Evolutionary conservation across 169 alveolate species (phyloP).

Genomic region (Cryptosporidium xiaoi): DNA sequence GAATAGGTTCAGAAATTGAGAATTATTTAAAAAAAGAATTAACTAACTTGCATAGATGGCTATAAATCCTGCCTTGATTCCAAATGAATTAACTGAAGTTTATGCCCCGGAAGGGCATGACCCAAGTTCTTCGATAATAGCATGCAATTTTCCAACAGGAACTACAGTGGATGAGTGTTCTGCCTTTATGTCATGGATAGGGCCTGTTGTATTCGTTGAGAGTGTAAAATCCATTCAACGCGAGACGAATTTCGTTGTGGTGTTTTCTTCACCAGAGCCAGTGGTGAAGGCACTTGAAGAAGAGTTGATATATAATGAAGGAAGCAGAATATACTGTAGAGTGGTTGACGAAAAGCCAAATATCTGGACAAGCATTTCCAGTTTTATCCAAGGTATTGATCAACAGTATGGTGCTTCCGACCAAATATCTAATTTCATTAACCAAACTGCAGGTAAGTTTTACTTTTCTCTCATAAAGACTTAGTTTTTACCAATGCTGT

Average conservation of each 20-base stretch:
- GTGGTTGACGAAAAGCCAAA: conserved; percentile 65
- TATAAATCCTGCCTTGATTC: conserved; percentile 64
- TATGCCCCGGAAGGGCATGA: conserved; percentile 60
- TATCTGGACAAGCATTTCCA: conserved; percentile 41
- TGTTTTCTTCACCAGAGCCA: conserved; percentile 76
- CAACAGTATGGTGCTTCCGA: conserved; percentile 61
- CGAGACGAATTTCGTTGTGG: conserved; percentile 78
- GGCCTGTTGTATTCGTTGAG: conserved; percentile 80
- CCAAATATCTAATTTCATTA: conserved; percentile 45
- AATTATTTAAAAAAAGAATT: background rate
- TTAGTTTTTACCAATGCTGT: background rate
- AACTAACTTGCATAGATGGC: conserved; percentile 6
- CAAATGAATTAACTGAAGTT: conserved; percentile 41
- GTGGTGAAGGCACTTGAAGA: conserved; percentile 71
- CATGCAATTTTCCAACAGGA: conserved; percentile 79
- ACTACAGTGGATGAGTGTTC: conserved; percentile 64
- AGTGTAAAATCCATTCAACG: conserved; percentile 75
- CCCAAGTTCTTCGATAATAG: conserved; percentile 51
- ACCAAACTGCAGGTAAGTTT: conserved; percentile 73
- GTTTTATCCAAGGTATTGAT: conserved; percentile 42
- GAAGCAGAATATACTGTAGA: conserved; percentile 47
- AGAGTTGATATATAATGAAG: conserved; percentile 55
- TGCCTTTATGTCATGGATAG: conserved; percentile 77
- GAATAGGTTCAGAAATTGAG: too few relatives aligned
- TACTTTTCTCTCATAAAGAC: background rate